A percentile compares a stretch with the other conserved stretches of the same genome.
Evolutionary conservation across 192 early-diverging fungal genomes (phyloP).

Genomic region (Funneliformis mosseae): DNA sequence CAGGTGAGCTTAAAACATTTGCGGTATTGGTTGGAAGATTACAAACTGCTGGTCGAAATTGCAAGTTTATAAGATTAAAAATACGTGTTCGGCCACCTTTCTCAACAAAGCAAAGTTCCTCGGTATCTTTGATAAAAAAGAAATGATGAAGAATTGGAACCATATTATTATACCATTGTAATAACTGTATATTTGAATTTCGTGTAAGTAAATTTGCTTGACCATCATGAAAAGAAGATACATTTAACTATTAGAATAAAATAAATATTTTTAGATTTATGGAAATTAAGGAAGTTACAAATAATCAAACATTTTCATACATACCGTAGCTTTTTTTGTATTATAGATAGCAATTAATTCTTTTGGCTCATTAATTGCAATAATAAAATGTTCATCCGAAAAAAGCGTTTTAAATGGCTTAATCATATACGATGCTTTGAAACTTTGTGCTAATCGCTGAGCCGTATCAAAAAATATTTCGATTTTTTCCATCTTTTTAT

Average conservation of each 20-base stretch:
- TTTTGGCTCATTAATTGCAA: conserved; percentile 13
- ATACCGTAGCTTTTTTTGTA: not conserved
- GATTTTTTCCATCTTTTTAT: not conserved
- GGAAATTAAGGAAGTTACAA: not conserved
- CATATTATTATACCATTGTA: not conserved
- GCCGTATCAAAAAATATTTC: conserved; percentile 12
- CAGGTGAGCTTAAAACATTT: conserved; percentile 2
- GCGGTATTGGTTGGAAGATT: not conserved
- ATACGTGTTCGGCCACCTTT: not conserved
- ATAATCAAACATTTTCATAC: not conserved
- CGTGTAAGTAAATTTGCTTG: not conserved
- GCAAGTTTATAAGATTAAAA: not conserved
- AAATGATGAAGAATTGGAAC: conserved; percentile 7
- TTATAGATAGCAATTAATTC: not conserved
- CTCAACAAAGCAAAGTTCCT: conserved; percentile 11
- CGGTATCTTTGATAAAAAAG: conserved; percentile 16
- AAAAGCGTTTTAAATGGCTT: not conserved
- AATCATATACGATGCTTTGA: not conserved
- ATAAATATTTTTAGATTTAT: not conserved
- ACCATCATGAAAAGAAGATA: conserved; percentile 4
- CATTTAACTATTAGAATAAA: not conserved
- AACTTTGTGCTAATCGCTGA: not conserved
- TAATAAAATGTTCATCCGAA: not conserved
- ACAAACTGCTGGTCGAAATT: not conserved
- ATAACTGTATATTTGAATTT: not conserved